Evolutionary conservation across 2,329 filamentous ascomycete genomes (phyloP), one percentile per base, ranked within the genome.

Genomic region (Xylariaceae sp.): DNA sequence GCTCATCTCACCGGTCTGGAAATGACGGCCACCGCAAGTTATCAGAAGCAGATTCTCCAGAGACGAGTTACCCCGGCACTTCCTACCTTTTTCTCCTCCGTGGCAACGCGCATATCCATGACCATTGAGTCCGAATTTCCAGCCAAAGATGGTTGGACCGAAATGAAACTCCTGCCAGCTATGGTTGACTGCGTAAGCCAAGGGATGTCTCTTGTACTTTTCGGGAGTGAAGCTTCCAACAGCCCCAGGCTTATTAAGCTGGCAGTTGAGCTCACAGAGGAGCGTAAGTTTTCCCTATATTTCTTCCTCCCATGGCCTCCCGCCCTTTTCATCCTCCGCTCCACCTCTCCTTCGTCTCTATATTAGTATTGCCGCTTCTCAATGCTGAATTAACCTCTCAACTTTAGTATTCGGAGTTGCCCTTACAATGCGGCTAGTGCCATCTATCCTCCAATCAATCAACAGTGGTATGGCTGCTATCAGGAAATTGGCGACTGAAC

Each of bases 401-500:
- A n/a, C n/a, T n/a, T n/a, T 8, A 47, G 40, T 44, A 14, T 47
- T 50, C 19, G 20, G 6, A 14, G 25, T 42, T 19, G 37, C 20
- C 14, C 42, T 52, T 6, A 20, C 22, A 5, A 44, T 49, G 43
- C 34, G 49, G 7, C 22, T 5, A 16, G 8, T 49, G 10, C 49
- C 46, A 1, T 3, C 19, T 2, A 16, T 29, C 16, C 37, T 52
- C 6, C 46, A 52, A 6, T 38, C 46, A 22, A 10, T 44, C 5
- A 21, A 46, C 25, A n/a, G n/a, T n/a, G n/a, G 49, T 47, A 6
- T 52, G 49, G 49, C 22, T 46, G 8, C 43, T 49, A 11, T 46
- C 49, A 14, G 37, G 37, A 6, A 49, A 49, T 33, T 47, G 46
- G 49, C 23, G 33, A 2, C 20, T 49, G 40, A 14, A 21, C 10